Evolutionary conservation across 1,284 basidiomycete species (phyloP).

Genomic region (Agroathelia rolfsii): DNA sequence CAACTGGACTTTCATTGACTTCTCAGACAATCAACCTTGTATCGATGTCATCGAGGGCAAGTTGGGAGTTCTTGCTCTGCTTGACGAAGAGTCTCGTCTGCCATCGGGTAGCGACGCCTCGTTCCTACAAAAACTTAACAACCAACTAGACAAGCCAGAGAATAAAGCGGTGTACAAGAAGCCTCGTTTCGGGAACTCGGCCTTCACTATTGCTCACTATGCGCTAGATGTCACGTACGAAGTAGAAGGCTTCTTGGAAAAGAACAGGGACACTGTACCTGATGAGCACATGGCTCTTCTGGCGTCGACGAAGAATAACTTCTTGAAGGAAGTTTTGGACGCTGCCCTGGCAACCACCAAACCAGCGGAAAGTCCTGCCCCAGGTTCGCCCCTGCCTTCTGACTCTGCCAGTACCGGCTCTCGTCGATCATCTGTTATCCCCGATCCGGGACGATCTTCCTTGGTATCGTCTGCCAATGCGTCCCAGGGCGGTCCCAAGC

Average conservation of each 20-base stretch:
- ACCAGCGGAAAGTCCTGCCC: constrained; percentile 49
- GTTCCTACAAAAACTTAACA: constrained; percentile 90
- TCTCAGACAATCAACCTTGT: constrained; percentile 97
- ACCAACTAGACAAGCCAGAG: constrained; percentile 78
- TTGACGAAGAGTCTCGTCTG: constrained; percentile 97
- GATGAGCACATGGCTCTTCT: constrained; percentile 93
- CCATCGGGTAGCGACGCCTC: constrained; percentile 90
- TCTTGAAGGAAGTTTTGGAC: constrained; percentile 92
- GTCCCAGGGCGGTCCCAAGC: constrained; percentile 36
- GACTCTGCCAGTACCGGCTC: constrained; percentile 67
- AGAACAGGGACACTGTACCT: constrained; percentile 97
- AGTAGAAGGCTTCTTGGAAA: constrained; percentile 96
- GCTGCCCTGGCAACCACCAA: constrained; percentile 73
- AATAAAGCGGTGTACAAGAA: constrained; percentile 94
- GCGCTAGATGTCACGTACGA: constrained; percentile 98
- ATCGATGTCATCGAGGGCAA: constrained; percentile 98
- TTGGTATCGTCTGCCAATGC: constrained; percentile 44
- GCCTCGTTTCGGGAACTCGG: constrained; percentile 92
- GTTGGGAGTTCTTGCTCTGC: constrained; percentile 87
- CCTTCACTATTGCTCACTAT: constrained; percentile 98
- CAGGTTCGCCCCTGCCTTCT: constrained; percentile 61
- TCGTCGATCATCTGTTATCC: constrained; percentile 72
- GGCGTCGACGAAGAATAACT: constrained; percentile 78
- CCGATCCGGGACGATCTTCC: constrained; percentile 73
- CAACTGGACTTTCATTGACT: constrained; percentile 99